Base-by-base conservation (phyloP, 1,284 basidiomycete species). In the Apiotrichum siamense region DNA sequence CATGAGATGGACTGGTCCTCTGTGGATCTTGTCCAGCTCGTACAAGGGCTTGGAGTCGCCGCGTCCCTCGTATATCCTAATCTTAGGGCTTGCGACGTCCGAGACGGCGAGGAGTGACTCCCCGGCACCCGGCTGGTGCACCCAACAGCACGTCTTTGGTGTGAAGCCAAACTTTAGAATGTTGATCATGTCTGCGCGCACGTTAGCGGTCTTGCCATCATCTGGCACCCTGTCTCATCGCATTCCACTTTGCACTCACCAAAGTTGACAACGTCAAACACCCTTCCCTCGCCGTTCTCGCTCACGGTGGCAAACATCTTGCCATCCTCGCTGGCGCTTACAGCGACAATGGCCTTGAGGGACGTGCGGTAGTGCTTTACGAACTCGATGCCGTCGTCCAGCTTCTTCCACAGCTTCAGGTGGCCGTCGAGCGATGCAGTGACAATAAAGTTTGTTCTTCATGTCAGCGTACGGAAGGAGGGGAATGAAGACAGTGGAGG, bases 341-440 rank as follows among this genome's bases (percentile, higher is more conserved):
- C 84, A 2, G 81, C 84, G 7, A 85, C 79, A 36, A 98, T 81
- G 13, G 88, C 83, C 23, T 81, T 80, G 24, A 96, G 78, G 64
- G 97, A 93, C 2, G 96, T 92, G 37, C 94, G 84, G 73, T 90
- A 94, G 62, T 89, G 86, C 75, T 96, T 93, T 55, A 93, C 88
- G 65, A 92, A 93, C 74, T 94, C 89, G 64, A 93, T 88, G 7
- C 91, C 90, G 6, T 78, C 72, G 13, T 92, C 86, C 75, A 96
- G 91, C 75, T 98, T 98, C 78, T 97, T 97, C 96, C 96, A 99
- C 25, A 99, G 78, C 73, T 99, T 98, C 63, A 98, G 77, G 73
- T 94, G 88, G 1, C 96, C 96, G 66, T 98, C 94, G 12, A 92
- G 74, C 2, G 92, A 97, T 1, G 93, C 92, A 2, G 96, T 98